Base-by-base conservation (phyloP, 371 early-diverging fungal species). In the Polyrhizophydium stewartii region DNA sequence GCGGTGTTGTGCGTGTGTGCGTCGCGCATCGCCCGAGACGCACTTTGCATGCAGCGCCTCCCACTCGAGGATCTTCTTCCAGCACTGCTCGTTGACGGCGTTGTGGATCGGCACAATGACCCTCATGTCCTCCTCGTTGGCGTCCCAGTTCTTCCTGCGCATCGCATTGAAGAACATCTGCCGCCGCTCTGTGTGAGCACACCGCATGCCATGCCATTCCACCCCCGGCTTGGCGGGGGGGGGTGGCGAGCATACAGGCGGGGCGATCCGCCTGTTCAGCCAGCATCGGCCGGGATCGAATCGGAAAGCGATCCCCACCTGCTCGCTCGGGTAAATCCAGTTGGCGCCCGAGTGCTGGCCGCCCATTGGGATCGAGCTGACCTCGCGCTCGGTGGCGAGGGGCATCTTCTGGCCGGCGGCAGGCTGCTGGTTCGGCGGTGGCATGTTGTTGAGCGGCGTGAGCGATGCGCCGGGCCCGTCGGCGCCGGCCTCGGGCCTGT, bases 301-400 rank as follows among this genome's bases (percentile, higher is more conserved):
- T 33, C 55, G 17, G 25, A 35, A 3, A 35, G 35, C 7, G 7
- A 40, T 5, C 19, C 46, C 47, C 87, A 90, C 90, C 70, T 94
- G 94, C 65, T 93, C 92, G 12, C 92, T 91, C 6, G 97, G 97
- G 68, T 97, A 97, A n/a, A 92, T 75, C 97, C 97, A 97, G 43
- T 64, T 53, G 57, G 63, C 56, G 25, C 65, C 69, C 37, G 73
- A 69, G 52, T 50, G 45, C 41, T 66, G 58, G 7, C 78, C 77
- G 24, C 60, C 76, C 62, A 77, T 80, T 25, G 93, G 93, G 68
- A 93, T 93, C 10, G 83, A 76, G 6, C 88, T 88, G 16, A 72
- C 65, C 37, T 87, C 88, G 27, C 92, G 82, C 0, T 86, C 82
- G 2, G 73, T 76, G 21, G 82, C 67, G 53, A 93, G 74, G 1